Conservation (phyloP, 495 filamentous ascomycete genomes). For the Tuber brumale region DNA sequence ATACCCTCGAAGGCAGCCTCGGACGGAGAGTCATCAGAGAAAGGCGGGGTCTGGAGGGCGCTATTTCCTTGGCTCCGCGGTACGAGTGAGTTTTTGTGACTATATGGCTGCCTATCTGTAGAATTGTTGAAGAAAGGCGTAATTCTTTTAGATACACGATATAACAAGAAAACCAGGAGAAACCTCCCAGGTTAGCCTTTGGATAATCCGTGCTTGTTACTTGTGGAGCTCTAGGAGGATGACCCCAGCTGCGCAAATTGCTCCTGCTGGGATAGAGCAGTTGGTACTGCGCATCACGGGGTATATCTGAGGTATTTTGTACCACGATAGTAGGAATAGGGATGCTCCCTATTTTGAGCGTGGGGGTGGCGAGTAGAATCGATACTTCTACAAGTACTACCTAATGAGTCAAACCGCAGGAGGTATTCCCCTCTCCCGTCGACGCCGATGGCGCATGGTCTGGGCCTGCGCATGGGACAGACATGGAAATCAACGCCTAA, state of each 20-base stretch:
- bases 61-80: neutral
- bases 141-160: neutral
- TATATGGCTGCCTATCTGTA: neutral
- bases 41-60: neutral
- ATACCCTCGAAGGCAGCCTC: neutral
- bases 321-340: neutral
- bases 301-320: neutral
- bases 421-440: neutral
- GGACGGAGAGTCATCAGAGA: neutral
- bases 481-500: neutral
- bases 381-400: neutral
- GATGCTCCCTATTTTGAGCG: neutral
- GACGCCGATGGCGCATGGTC: neutral
- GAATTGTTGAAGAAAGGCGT: neutral
- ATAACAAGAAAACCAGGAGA: neutral
- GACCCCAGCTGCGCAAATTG: neutral
- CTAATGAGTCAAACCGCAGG: neutral
- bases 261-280: neutral
- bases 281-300: neutral
- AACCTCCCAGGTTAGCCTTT: neutral
- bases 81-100: neutral
- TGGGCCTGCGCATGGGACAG: neutral
- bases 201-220: neutral
- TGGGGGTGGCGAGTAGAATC: neutral
- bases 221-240: neutral